phyloP scores from a whole-genome alignment of 768 basidiomycete species.

The Leccinum aurantiacum region DNA sequence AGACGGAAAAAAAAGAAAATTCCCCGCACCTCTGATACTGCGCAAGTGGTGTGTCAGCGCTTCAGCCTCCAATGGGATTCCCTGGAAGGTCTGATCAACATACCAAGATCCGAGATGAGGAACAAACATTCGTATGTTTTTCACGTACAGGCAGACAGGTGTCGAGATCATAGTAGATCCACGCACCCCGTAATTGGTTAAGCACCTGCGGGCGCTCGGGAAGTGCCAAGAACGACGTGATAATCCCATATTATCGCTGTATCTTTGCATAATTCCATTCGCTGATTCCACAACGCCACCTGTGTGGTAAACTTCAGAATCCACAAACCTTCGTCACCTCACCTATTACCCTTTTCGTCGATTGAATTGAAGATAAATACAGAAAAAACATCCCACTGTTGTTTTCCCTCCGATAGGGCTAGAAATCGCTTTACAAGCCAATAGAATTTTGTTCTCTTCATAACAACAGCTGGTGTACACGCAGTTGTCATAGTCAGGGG shows the following conservation, averaged over 20 bases:
- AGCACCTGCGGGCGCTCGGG: slow-evolving; percentile 29
- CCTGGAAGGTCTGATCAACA: slow-evolving; percentile 38
- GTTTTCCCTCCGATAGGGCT: slow-evolving; percentile 24
- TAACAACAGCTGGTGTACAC: slow-evolving; percentile 64
- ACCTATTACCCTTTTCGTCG: slow-evolving; percentile 55
- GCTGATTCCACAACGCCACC: slow-evolving; percentile 70
- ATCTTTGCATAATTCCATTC: slow-evolving; percentile 35
- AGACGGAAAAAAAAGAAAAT: background rate
- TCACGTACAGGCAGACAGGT: slow-evolving; percentile 46
- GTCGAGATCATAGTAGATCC: slow-evolving; percentile 78
- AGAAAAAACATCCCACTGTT: slow-evolving; percentile 50
- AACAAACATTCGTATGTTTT: background rate
- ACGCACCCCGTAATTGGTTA: slow-evolving; percentile 29
- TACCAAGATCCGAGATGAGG: slow-evolving; percentile 35
- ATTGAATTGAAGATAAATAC: slow-evolving; percentile 64
- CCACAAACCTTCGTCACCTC: slow-evolving; percentile 1
- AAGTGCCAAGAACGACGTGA: slow-evolving; percentile 61
- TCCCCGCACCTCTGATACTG: slow-evolving; percentile 47
- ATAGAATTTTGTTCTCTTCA: slow-evolving; percentile 67
- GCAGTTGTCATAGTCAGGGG: slow-evolving; percentile 25
- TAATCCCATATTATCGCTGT: slow-evolving; percentile 69
- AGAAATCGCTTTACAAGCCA: slow-evolving; percentile 50
- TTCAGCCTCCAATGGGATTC: slow-evolving; percentile 31
- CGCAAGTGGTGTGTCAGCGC: slow-evolving; percentile 19
- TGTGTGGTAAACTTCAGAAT: slow-evolving; percentile 26